Evolutionary conservation across 164 flowering plant genomes (phyloP).

Genomic region (Magnolia officinalis): DNA sequence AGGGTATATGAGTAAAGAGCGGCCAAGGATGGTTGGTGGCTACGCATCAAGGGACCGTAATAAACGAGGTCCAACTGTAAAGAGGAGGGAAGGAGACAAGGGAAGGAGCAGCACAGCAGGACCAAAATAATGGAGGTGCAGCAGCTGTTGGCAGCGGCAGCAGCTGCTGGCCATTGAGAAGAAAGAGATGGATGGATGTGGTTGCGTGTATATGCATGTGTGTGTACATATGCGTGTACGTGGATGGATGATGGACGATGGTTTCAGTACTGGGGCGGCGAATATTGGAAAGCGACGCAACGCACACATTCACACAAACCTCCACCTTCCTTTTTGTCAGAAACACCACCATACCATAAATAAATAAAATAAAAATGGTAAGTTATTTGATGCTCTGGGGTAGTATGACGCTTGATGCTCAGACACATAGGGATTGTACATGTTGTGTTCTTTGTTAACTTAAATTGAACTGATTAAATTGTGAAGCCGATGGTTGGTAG

Average conservation of each 20-base stretch:
- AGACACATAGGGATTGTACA: too few species aligned
- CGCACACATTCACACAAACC: slow-evolving; percentile 13
- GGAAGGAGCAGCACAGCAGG: not conserved
- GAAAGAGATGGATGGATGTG: slow-evolving; percentile 3
- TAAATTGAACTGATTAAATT: too few species aligned
- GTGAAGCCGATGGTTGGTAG: too few species aligned
- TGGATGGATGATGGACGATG: not conserved
- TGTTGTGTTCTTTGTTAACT: too few species aligned
- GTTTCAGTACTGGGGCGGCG: not conserved
- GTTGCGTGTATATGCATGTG: not conserved
- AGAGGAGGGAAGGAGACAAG: not conserved
- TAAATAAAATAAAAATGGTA: too few species aligned
- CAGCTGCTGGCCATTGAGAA: not conserved
- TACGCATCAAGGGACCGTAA: not conserved
- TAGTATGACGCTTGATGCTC: too few species aligned
- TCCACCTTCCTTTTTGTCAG: slow-evolving; percentile 3
- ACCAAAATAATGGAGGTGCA: slow-evolving; percentile 4
- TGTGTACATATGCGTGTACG: not conserved
- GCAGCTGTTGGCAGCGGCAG: not conserved
- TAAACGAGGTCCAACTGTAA: not conserved
- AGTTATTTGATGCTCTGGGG: too few species aligned
- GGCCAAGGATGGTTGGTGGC: not conserved
- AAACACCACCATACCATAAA: not conserved
- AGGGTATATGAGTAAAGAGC: not conserved
- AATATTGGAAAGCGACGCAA: slow-evolving; percentile 13